Evolutionary conservation across 768 basidiomycete genomes (phyloP).

Genomic region (Russula olivacea): DNA sequence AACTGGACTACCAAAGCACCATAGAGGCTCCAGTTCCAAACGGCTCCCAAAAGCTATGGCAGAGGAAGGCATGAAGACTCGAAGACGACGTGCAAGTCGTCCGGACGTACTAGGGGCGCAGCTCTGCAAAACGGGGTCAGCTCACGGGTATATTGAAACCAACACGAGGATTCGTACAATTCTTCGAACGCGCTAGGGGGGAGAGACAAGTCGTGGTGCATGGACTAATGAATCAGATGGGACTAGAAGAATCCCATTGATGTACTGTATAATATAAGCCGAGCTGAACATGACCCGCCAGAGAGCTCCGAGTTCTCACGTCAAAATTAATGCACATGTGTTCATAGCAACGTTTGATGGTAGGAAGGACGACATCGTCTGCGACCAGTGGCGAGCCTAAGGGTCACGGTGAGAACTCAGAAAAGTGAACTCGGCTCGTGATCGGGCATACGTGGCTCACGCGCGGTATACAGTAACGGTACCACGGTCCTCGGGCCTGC

Average conservation of each 20-base stretch:
- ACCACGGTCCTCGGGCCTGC: too few relatives aligned
- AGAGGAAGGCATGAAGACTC: background rate
- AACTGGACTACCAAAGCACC: constrained; percentile 31
- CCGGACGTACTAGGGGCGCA: constrained; percentile 9
- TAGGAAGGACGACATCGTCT: background rate
- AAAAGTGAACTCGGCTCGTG: background rate
- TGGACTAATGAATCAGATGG: background rate
- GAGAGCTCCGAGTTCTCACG: background rate
- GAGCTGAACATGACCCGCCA: background rate
- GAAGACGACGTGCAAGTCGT: background rate
- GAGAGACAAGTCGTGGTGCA: background rate
- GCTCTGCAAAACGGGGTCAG: background rate
- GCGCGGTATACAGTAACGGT: too few relatives aligned
- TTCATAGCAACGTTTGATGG: background rate
- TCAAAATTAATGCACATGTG: background rate
- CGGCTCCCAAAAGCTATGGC: background rate
- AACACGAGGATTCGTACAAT: background rate
- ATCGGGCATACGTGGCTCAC: too few relatives aligned
- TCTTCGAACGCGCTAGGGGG: background rate
- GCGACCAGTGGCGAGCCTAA: background rate
- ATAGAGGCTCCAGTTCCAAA: constrained; percentile 30
- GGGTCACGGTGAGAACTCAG: background rate
- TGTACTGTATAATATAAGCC: background rate
- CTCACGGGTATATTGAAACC: background rate
- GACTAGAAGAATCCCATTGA: background rate